Evolutionary conservation across 2,329 filamentous ascomycete genomes (phyloP).

Genomic region (Gliomastix tumulicola): DNA sequence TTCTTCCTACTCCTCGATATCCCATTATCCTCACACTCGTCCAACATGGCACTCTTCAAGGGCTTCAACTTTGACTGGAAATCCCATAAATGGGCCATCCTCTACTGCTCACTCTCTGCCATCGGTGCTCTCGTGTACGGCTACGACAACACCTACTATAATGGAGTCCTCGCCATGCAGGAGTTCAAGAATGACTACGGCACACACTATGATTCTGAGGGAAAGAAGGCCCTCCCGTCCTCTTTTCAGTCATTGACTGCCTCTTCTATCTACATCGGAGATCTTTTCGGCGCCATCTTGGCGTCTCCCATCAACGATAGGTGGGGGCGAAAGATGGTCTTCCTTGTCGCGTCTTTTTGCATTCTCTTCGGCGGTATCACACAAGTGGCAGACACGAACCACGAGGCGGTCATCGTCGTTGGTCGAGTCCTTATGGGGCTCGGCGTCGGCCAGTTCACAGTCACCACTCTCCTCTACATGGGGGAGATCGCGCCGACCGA

Average conservation of each 20-base stretch:
- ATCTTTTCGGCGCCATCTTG: slow-evolving; percentile 20
- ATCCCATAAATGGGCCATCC: slow-evolving; percentile 13
- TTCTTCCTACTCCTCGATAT: no score
- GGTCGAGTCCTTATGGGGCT: slow-evolving; percentile 11
- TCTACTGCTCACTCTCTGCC: slow-evolving; percentile 17
- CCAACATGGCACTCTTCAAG: no score
- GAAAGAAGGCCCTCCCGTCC: slow-evolving; percentile 9
- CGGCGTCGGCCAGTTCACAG: slow-evolving; percentile 11
- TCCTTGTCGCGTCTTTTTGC: slow-evolving; percentile 18
- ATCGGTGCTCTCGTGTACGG: slow-evolving; percentile 8
- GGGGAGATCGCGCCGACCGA: slow-evolving; percentile 14
- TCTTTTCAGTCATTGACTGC: slow-evolving; percentile 18
- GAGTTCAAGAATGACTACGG: slow-evolving; percentile 13
- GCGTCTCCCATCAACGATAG: slow-evolving; percentile 23
- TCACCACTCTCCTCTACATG: slow-evolving; percentile 10
- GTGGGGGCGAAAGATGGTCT: slow-evolving; percentile 21
- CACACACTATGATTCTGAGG: slow-evolving; percentile 4
- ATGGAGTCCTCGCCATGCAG: slow-evolving; percentile 12
- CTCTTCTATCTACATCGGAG: slow-evolving; percentile 26
- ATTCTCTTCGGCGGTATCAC: slow-evolving; percentile 13
- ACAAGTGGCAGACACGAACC: slow-evolving; percentile 5
- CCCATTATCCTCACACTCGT: no score
- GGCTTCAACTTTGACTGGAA: not conserved
- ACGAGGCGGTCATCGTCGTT: slow-evolving; percentile 8
- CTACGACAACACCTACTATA: slow-evolving; percentile 13